These are phyloP conservation scores for Cephalotrichum gorgonifer DNA, from an alignment of 2,329 filamentous ascomycete species.

Conservation along the genomic window DNA sequence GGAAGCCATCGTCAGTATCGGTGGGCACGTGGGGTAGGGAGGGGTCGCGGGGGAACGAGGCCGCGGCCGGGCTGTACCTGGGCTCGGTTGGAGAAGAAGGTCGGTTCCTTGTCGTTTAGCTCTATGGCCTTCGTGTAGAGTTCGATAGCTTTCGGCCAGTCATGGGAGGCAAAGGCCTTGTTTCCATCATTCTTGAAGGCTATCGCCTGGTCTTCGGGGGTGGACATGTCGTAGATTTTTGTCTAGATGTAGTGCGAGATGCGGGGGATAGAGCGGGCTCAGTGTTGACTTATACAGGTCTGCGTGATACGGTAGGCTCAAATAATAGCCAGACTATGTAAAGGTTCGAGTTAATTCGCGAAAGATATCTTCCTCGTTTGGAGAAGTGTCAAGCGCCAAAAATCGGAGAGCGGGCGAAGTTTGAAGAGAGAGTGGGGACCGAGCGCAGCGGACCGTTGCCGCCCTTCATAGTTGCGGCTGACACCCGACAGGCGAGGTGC, in stretches of 20 bases:
- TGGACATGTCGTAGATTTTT: constrained; percentile 27
- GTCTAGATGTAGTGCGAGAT: background rate
- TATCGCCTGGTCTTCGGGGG: constrained; percentile 55
- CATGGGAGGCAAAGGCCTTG: constrained; percentile 77
- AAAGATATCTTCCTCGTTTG: background rate
- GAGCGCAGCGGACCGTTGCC: background rate
- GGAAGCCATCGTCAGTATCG: constrained; percentile 1
- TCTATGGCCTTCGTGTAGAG: constrained; percentile 84
- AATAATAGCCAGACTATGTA: background rate
- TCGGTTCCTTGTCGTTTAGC: constrained; percentile 69
- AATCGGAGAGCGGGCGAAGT: background rate
- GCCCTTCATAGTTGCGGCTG: no score
- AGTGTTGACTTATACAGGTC: background rate
- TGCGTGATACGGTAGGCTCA: background rate
- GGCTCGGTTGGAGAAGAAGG: constrained; percentile 89
- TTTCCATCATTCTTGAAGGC: constrained; percentile 92
- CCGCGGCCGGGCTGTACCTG: constrained; percentile 51
- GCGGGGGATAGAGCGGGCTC: background rate
- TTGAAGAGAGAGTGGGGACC: background rate
- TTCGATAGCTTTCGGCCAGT: constrained; percentile 75
- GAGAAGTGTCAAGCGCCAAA: background rate
- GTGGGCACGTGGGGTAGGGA: constrained; percentile 1
- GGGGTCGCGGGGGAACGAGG: constrained; percentile 8
- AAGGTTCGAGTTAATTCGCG: background rate
- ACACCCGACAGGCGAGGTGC: background rate